Evolutionary conservation across 1,284 basidiomycete species (phyloP), one percentile per base, ranked within the genome.

Genomic region (Lentinus polychrous): DNA sequence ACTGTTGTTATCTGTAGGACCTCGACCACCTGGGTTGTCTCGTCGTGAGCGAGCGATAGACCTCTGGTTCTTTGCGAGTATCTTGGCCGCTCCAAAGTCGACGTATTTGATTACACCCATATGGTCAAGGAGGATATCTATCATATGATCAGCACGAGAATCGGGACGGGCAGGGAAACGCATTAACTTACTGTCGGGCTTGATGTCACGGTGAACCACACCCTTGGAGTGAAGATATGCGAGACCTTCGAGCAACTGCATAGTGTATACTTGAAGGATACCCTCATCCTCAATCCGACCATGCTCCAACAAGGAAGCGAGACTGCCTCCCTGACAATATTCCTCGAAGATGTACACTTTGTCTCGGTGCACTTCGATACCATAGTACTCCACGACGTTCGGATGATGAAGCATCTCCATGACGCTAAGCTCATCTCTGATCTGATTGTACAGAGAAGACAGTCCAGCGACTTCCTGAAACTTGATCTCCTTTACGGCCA

Each of bases 291-390:
- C 95, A 54, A 99, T 94, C 45, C 93, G 75, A 1, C 96, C 96
- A 61, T 94, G 90, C 63, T 97, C 94, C 49, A 99, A 72, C 46
- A 98, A 70, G 41, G 90, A 79, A 1, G 91, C 93, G 48, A 99
- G 67, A 65, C 91, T 96, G 11, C 96, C 96, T 35, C 94, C 94
- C 61, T 95, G 91, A 64, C 96, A 99, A 66, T 91, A 99, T 70
- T 99, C 95, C 66, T 99, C 94, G 64, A 99, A 99, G 57, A 99
- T 98, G 71, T 96, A 99, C 10, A 99, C 94, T 67, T 95, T 94
- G 71, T 99, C 96, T 18, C 96, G 87, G 65, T 99, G 95, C 4
- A 98, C 95, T 67, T 99, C 96, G 58, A 99, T 96, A 34, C 96
- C 96, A 63, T 97, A 98, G 68, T 98, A 99, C 67, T 99, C 94